Percentiles rank a stretch among this genome's conserved stretches.
Conservation (phyloP, 768 basidiomycete species). For the Pholiota conissans region DNA sequence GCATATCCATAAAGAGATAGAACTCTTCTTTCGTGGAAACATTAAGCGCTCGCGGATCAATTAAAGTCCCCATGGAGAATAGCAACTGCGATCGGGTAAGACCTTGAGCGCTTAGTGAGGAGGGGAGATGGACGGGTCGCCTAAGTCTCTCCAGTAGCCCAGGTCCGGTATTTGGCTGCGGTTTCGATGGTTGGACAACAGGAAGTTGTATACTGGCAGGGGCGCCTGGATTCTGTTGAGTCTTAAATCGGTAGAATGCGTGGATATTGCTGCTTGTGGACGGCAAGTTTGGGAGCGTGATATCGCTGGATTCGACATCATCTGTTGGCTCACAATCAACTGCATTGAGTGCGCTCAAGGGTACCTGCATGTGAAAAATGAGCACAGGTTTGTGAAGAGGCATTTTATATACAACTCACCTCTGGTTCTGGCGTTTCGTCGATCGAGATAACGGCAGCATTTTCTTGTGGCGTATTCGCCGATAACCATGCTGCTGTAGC, state of each 20-base stretch:
- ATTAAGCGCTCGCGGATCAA: constrained; percentile 1
- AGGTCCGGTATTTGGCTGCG: not conserved
- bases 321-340: not conserved
- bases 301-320: not conserved
- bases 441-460: not conserved
- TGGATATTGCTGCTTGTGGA: not conserved
- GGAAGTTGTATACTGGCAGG: too few species aligned
- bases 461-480: not conserved
- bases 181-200: too few species aligned
- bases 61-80: not conserved
- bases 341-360: not conserved
- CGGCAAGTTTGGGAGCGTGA: not conserved
- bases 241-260: not conserved
- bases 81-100: constrained; percentile 8
- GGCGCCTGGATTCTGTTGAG: not conserved
- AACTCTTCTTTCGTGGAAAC: constrained; percentile 4
- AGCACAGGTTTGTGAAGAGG: too few species aligned
- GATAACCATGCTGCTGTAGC: not conserved
- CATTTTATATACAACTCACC: not conserved
- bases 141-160: not conserved
- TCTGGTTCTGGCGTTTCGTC: not conserved
- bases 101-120: not conserved
- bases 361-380: not conserved
- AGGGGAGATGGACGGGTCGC: not conserved
- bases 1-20: constrained; percentile 13